phyloP scores from a whole-genome alignment of 2,329 filamentous ascomycete genomes.

The Fusarium gaditjirri region DNA sequence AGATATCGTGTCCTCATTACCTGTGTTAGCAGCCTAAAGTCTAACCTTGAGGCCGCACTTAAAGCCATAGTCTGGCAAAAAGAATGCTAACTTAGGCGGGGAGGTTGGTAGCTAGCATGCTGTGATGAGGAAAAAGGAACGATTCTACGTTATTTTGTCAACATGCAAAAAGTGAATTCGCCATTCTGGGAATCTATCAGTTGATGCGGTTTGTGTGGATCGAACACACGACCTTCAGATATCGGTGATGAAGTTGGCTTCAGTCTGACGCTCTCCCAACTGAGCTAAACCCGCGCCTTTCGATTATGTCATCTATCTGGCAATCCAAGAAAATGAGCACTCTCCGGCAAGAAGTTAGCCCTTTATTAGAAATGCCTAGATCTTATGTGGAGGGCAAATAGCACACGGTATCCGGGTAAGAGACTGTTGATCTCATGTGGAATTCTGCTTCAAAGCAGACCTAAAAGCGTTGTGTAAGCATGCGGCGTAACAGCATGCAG shows the following conservation, averaged over 20 bases:
- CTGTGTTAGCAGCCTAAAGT: too few species aligned
- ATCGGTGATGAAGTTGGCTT: slow-evolving; percentile 24
- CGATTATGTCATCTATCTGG: accelerated
- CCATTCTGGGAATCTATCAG: accelerated
- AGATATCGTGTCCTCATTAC: too few species aligned
- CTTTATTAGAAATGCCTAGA: too few species aligned
- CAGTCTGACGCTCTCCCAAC: slow-evolving; percentile 36
- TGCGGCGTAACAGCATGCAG: too few species aligned
- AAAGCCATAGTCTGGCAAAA: neutral
- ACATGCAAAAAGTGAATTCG: accelerated
- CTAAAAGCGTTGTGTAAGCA: too few species aligned
- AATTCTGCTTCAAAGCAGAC: too few species aligned
- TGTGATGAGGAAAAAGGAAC: neutral
- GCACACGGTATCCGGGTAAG: too few species aligned
- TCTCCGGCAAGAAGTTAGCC: too few species aligned
- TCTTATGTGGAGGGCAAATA: too few species aligned
- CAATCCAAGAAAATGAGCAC: accelerated
- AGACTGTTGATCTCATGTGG: too few species aligned
- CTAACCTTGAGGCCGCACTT: too few species aligned
- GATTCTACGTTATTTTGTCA: neutral
- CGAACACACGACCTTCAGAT: slow-evolving; percentile 35
- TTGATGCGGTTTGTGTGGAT: slow-evolving; percentile 28
- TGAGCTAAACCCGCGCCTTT: slow-evolving; percentile 27
- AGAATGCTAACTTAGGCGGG: neutral
- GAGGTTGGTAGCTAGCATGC: too few species aligned